Conservation (phyloP, 768 basidiomycete genomes). For the Mycena amicta region DNA sequence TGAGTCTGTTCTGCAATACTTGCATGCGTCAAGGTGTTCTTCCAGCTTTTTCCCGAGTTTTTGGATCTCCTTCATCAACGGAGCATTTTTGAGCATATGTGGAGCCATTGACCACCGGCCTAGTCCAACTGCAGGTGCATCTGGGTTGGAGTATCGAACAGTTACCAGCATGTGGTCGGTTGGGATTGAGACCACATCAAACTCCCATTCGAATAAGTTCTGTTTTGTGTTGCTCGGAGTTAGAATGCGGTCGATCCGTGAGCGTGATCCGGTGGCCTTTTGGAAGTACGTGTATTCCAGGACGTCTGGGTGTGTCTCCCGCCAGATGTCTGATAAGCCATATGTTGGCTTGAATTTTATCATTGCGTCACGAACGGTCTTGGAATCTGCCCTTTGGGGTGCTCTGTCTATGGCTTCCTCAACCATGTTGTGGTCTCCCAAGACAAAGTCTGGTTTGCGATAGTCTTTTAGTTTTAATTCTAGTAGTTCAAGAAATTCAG, state of each 20-base stretch:
- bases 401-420: conserved; percentile 41
- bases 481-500: conserved; percentile 32
- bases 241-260: conserved; percentile 41
- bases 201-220: conserved; percentile 28
- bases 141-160: conserved; percentile 19
- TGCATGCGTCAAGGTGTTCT: neutral
- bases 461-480: conserved; percentile 2
- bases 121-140: conserved; percentile 30
- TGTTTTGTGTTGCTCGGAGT: conserved; percentile 11
- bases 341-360: conserved; percentile 22
- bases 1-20: neutral
- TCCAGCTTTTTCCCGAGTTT: neutral
- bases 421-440: conserved; percentile 45
- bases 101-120: conserved; percentile 35
- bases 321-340: conserved; percentile 35
- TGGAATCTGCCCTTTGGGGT: conserved; percentile 28
- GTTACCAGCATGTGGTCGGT: conserved; percentile 36
- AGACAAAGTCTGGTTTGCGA: conserved; percentile 32
- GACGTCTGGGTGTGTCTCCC: conserved; percentile 23
- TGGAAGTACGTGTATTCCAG: conserved; percentile 33
- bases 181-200: conserved; percentile 16
- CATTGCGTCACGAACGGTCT: conserved; percentile 16
- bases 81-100: conserved; percentile 23
- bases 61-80: neutral
- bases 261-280: conserved; percentile 20